Evolutionary conservation across 345 rosid species (phyloP), one percentile per base, ranked within the genome.

Genomic region (Isatis tinctoria): DNA sequence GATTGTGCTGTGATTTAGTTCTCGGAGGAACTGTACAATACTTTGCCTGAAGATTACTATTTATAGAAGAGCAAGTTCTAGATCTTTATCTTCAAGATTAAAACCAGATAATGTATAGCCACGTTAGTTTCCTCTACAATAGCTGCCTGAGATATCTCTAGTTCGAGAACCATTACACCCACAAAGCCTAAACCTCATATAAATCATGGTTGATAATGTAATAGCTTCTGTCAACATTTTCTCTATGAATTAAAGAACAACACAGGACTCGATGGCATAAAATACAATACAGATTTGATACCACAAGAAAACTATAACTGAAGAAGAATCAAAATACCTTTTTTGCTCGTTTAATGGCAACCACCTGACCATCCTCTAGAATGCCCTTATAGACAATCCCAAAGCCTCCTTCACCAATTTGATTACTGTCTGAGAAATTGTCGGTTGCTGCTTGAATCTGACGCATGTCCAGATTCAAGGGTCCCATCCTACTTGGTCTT

Each of bases 301-400:
- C 41, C 41, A 45, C 20, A 45, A 60, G 44, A 47, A 47, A 64
- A 45, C 3, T 36, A 8, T 43, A 70, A 72, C 52, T 22, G 30
- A 20, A 65, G 16, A 59, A 66, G 27, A 4, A 62, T 17, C 18
- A 67, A 13, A 63, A 28, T 80, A 90, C 99, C 93, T 85, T 90
- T 83, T 92, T 95, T 51, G 91, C 99, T 81, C 99, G 89, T 87
- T 95, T 95, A 60, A 95, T 85, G 76, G 99, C 99, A 56, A 95
- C 96, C 69, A 85, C 65, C 64, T 75, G 93, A 57, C 92, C 91
- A 40, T 85, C 83, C 39, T 87, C 92, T 60, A 95, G 82, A 45
- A 61, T 60, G 1, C 94, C 99, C 77, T 78, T 92, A 83, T 88
- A 95, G 60, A 95, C 97, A 26, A 82, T 83, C 74, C 99, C 99